Percentiles rank a stretch among this genome's conserved stretches.
phyloP scores from a whole-genome alignment of 2,329 filamentous ascomycete genomes.

The Alternaria ethzedia region DNA sequence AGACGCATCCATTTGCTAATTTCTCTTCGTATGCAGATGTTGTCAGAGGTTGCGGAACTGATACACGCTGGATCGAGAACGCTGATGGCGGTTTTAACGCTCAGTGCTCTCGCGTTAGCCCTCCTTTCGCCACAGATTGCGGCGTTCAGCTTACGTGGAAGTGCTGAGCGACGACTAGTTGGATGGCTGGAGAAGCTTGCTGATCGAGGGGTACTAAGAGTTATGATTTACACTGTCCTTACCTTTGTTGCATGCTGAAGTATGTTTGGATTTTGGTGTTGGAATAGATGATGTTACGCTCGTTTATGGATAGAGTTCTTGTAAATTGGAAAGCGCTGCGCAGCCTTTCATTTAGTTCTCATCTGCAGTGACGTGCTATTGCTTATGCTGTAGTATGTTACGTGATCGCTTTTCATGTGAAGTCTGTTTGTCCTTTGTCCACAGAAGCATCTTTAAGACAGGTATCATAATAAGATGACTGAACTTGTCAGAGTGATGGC shows the following conservation, averaged over 20 bases:
- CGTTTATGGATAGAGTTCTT: not conserved
- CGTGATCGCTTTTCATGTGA: not conserved
- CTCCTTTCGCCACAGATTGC: not conserved
- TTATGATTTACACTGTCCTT: not conserved
- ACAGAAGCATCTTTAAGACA: not conserved
- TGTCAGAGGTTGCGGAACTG: not conserved
- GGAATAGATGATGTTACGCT: not conserved
- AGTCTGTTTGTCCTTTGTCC: not conserved
- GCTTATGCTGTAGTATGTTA: not conserved
- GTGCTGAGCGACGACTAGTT: not conserved
- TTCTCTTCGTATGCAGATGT: not conserved
- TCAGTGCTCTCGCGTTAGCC: not conserved
- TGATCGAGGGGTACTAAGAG: not conserved
- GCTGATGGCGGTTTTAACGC: not conserved
- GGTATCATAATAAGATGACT: not conserved
- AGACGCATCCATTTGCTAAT: not conserved
- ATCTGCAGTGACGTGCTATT: not conserved
- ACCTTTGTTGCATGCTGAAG: not conserved
- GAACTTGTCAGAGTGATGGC: no score
- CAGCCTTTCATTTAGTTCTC: not conserved
- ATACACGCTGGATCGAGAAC: not conserved
- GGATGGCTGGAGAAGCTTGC: not conserved
- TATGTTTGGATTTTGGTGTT: not conserved
- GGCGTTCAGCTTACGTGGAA: not conserved
- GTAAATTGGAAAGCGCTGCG: not conserved